Evolutionary conservation across 352 stramenopile genomes (phyloP), one percentile per base, ranked within the genome.

Genomic region (Lagenidium sp.): DNA sequence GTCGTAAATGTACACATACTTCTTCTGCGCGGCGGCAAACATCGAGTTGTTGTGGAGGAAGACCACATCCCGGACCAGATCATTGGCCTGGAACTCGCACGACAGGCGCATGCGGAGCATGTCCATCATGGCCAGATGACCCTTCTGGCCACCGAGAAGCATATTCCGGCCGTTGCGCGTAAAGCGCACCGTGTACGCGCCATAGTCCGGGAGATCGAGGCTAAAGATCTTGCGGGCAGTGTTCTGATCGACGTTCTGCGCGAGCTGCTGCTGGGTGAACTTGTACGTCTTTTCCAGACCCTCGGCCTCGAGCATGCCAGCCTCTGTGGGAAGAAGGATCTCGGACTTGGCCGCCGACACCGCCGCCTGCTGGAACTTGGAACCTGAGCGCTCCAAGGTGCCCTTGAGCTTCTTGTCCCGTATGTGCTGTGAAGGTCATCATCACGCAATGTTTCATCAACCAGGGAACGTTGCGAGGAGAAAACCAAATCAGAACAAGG

Each of bases 1-100:
- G 74, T 99, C 96, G 68, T 99, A 99, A 58, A 99, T 98, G 59
- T 80, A 80, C 41, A 97, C 87, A 65, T 98, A 95, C 66, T 98
- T 98, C 57, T 95, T 90, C 66, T 99, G 95, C 13, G 96, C 96
- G 0, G 92, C 82, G 0, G 96, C 96, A 48, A 99, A 97, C 47
- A 99, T 77, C 25, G 78, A 96, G 57, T 97, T 86, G 72, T 99
- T 98, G 69, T 99, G 96, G 45, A 99, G 65, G 63, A 98, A 99
- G 24, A 64, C 83, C 3, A 97, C 82, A 74, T 99, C 96, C 42
- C 94, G 74, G 30, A 98, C 91, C 23, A 91, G 69, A 54, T 98
- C 86, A 46, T 94, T 90, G 12, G 97, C 69, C 56, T 98, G 78
- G 58, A 98, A 95, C 63, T 98, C 94, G 47, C 72, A 96, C 55